phyloP scores from a whole-genome alignment of 352 stramenopile species.

The Globisporangium irregulare region DNA sequence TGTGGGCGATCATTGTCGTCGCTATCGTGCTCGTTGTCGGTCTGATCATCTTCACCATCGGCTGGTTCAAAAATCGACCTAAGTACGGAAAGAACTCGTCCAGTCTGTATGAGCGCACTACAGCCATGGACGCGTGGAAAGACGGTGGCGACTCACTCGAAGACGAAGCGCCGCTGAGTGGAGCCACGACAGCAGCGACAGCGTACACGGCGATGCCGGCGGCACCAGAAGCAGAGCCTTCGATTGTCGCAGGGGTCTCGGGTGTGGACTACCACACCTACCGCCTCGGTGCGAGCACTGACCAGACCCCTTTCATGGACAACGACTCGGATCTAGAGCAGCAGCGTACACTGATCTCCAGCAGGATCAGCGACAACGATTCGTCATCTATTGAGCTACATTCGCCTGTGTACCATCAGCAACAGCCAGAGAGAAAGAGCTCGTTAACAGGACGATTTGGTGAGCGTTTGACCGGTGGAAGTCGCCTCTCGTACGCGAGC shows the following conservation, averaged over 20 bases:
- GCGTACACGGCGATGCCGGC: not conserved
- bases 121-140: slow-evolving; percentile 24
- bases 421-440: slow-evolving; percentile 20
- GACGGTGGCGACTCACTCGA: slow-evolving; percentile 13
- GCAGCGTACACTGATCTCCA: slow-evolving; percentile 18
- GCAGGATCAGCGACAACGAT: slow-evolving; percentile 30
- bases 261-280: slow-evolving; percentile 46
- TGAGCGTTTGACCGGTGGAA: slow-evolving; percentile 1
- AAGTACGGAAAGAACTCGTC: slow-evolving; percentile 24
- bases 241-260: slow-evolving; percentile 40
- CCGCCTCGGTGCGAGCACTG: slow-evolving; percentile 16
- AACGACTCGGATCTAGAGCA: slow-evolving; percentile 26
- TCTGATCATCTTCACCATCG: slow-evolving; percentile 36
- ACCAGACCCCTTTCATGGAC: slow-evolving; percentile 32
- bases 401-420: slow-evolving; percentile 2
- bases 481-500: slow-evolving; percentile 18
- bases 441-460: slow-evolving; percentile 35
- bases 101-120: slow-evolving; percentile 26
- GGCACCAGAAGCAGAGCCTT: slow-evolving; percentile 34
- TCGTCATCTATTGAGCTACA: slow-evolving; percentile 15
- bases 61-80: slow-evolving; percentile 52
- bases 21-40: slow-evolving; percentile 28
- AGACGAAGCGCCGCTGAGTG: slow-evolving; percentile 22
- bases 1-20: slow-evolving; percentile 37
- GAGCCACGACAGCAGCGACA: slow-evolving; percentile 20